Evolutionary conservation across 441 rosid species (phyloP).

Genomic region (Mallotus japonicus): DNA sequence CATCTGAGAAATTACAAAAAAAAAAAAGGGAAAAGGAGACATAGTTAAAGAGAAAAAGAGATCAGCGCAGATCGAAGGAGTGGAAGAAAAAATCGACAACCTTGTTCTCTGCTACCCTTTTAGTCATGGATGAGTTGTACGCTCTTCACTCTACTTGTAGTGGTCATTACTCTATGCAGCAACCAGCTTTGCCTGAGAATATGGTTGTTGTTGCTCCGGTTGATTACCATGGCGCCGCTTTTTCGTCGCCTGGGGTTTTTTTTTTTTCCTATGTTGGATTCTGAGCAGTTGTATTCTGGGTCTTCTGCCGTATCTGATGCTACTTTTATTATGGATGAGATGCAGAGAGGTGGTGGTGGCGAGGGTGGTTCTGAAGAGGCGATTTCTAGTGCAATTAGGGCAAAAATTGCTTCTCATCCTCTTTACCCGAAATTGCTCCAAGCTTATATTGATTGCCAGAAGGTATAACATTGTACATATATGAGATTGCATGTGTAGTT

Average conservation of each 20-base stretch:
- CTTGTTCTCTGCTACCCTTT: neutral
- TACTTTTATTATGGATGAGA: constrained; percentile 39
- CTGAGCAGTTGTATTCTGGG: constrained; percentile 32
- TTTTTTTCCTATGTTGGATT: constrained; percentile 25
- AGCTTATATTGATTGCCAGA: constrained; percentile 62
- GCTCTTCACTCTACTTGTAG: constrained; percentile 24
- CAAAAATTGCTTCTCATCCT: constrained; percentile 61
- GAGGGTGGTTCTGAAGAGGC: constrained; percentile 27
- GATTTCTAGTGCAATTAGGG: constrained; percentile 41
- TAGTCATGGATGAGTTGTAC: constrained; percentile 39
- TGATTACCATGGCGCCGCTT: constrained; percentile 6
- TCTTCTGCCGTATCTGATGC: constrained; percentile 50
- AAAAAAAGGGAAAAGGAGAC: no score
- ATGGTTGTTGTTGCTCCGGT: constrained; percentile 17
- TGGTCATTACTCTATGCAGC: constrained; percentile 24
- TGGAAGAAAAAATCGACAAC: no score
- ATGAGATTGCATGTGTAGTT: neutral
- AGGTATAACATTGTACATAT: constrained; percentile 32
- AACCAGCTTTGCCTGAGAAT: constrained; percentile 16
- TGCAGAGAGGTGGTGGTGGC: constrained; percentile 16
- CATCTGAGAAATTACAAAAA: no score
- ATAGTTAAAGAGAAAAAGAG: no score
- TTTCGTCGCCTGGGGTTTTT: constrained; percentile 16
- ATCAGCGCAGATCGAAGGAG: no score
- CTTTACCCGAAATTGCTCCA: constrained; percentile 64